Evolutionary conservation across 805 yeast species (phyloP), one percentile per base, ranked within the genome.

Genomic region (Geotrichum ghanense): DNA sequence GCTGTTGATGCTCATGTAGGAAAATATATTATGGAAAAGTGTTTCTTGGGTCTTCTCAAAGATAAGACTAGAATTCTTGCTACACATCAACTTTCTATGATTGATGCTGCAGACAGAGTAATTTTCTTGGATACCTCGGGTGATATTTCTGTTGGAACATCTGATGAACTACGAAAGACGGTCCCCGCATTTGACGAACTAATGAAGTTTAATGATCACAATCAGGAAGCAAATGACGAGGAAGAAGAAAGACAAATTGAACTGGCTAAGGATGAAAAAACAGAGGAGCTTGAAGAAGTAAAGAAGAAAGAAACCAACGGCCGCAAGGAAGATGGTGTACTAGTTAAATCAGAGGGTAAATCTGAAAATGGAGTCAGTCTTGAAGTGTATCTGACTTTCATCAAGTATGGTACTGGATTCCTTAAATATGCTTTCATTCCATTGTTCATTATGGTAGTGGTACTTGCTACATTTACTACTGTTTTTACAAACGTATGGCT

Each of bases 1-100:
- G 95, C 95, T 2, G 95, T 86, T 14, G 95, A 87, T 65, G 84
- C 94, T 9, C 76, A 83, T 56, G 95, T 86, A 21, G 92, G 94
- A 14, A 76, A 75, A 46, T 84, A 79, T 53, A 82, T 86, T 44
- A 74, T 86, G 73, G 75, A 76, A 24, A 67, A 76, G 37, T 86
- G 95, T 63, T 61, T 86, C 41, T 52, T 73, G 50, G 88, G 84
- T 0, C 50, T 77, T 22, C 59, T 87, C 49, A 64, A 66, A 37
- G 62, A 64, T 17, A 76, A 73, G 55, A 87, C 95, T 0, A 71
- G 92, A 55, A 56, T 87, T 9, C 68, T 86, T 56, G 94, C 94
- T 1, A 87, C 95, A 0, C 95, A 86, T 61, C 95, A 87, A 60
- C 67, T 87, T 44, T 76, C 86, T 3, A 67, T 86, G 50, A 74